Percentiles rank a stretch among this genome's conserved stretches.
Evolutionary conservation across 2,329 filamentous ascomycete species (phyloP).

Genomic region (Beauveria bassiana): DNA sequence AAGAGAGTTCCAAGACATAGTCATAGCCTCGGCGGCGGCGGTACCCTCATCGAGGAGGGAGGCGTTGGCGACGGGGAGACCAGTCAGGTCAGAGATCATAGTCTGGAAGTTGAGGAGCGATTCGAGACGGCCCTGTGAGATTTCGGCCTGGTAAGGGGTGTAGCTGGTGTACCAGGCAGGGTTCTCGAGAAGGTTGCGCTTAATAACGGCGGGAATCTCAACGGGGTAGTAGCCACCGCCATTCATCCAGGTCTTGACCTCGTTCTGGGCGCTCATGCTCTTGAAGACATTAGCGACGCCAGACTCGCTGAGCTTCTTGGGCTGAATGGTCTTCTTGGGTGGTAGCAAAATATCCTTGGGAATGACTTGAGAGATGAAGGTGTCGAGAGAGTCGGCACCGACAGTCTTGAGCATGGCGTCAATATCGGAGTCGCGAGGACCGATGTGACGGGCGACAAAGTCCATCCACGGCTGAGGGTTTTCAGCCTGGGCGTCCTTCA

Average conservation of each 20-base stretch:
- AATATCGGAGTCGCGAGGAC: slow-evolving; percentile 62
- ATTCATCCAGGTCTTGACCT: slow-evolving; percentile 59
- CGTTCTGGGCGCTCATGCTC: slow-evolving; percentile 28
- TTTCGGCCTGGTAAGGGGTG: slow-evolving; percentile 94
- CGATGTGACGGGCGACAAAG: slow-evolving; percentile 81
- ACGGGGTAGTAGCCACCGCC: slow-evolving; percentile 84
- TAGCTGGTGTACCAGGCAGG: slow-evolving; percentile 98
- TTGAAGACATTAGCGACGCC: slow-evolving; percentile 22
- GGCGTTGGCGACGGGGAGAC: slow-evolving; percentile 80
- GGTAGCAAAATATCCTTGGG: slow-evolving; percentile 62
- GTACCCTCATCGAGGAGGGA: slow-evolving; percentile 87
- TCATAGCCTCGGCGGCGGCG: slow-evolving; percentile 93
- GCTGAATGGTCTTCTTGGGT: slow-evolving; percentile 28
- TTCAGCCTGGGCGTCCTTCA: slow-evolving; percentile 16
- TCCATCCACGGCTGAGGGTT: slow-evolving; percentile 19
- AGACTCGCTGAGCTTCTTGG: slow-evolving; percentile 45
- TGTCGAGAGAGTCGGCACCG: slow-evolving; percentile 64
- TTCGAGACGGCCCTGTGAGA: slow-evolving; percentile 89
- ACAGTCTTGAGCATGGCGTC: slow-evolving; percentile 73
- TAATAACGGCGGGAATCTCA: slow-evolving; percentile 81
- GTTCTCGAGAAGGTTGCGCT: slow-evolving; percentile 85
- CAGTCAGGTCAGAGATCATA: slow-evolving; percentile 80
- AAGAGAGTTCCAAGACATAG: slow-evolving; percentile 73
- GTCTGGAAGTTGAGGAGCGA: slow-evolving; percentile 95
- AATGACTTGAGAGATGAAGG: slow-evolving; percentile 78